A percentile compares a stretch with the other conserved stretches of the same genome.
Evolutionary conservation across 2,329 filamentous ascomycete species (phyloP).

Genomic region (Clonostachys solani): DNA sequence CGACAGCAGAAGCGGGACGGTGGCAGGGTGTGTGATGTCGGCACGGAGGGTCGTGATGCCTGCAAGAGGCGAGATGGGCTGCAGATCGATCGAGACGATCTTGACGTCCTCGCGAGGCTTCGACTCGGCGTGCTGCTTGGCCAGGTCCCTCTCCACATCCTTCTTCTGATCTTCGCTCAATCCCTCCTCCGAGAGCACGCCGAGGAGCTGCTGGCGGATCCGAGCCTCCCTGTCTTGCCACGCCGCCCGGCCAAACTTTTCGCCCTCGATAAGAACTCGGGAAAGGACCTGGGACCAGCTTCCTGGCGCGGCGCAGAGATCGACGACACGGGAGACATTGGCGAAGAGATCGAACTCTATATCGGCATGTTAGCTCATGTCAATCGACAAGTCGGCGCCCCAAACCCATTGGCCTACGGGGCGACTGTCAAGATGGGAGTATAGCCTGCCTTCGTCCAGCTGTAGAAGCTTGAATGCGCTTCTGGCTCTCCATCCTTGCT

Average conservation of each 20-base stretch:
- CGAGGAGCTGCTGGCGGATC: constrained; percentile 57
- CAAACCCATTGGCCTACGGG: not conserved
- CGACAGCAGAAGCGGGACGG: constrained; percentile 80
- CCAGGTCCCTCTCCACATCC: constrained; percentile 5
- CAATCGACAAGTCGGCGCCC: not conserved
- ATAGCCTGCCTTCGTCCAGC: constrained; percentile 65
- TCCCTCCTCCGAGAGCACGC: constrained; percentile 32
- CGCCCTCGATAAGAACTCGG: constrained; percentile 86
- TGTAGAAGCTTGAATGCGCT: constrained; percentile 97
- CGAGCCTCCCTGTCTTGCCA: constrained; percentile 82
- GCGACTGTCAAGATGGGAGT: constrained; percentile 1
- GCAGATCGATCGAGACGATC: constrained; percentile 92
- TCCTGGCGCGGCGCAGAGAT: constrained; percentile 91
- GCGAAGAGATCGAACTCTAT: constrained; percentile 91
- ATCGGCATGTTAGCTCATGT: not conserved
- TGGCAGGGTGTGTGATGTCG: constrained; percentile 96
- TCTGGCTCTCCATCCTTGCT: constrained; percentile 95
- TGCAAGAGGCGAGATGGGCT: constrained; percentile 90
- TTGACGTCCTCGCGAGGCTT: constrained; percentile 68
- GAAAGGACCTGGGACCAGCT: constrained; percentile 98
- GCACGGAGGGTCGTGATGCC: constrained; percentile 90
- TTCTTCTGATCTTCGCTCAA: constrained; percentile 11
- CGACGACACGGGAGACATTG: constrained; percentile 86
- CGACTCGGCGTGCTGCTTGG: constrained; percentile 17
- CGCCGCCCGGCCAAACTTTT: constrained; percentile 79